Evolutionary conservation across 73 alveolate species (phyloP), one percentile per base, ranked within the genome.

Genomic region (Halteria grandinella): DNA sequence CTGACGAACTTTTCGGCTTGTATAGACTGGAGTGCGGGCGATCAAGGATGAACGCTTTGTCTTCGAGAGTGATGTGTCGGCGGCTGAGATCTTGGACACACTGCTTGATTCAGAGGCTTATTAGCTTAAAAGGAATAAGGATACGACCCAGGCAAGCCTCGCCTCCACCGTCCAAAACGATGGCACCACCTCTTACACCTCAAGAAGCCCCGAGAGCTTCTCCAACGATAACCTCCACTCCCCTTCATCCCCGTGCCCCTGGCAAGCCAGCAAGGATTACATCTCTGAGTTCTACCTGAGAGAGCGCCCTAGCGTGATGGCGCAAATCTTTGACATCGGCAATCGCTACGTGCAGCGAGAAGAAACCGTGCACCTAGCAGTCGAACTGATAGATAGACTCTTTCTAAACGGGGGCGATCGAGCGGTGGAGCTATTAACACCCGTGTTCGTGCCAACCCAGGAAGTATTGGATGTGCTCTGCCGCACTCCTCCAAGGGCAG

Each of bases 371-470:
- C 78, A 62, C 40, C 25, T 10, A 2, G 78, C 78, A 40, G 23
- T 62, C 41, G 78, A 62, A 21, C 36, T 62, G 57, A 14, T 62
- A 41, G 78, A 62, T 41, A 48, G 78, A 3, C 40, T 62, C 17
- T 62, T 62, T 31, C 41, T 62, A 17, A 15, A n/a, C n/a, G n/a
- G n/a, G n/a, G n/a, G n/a, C n/a, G n/a, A n/a, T n/a, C n/a, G n/a
- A n/a, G n/a, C n/a, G n/a, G n/a, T n/a, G n/a, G n/a, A n/a, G n/a
- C n/a, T n/a, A n/a, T n/a, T n/a, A n/a, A n/a, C n/a, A n/a, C n/a
- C n/a, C n/a, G n/a, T n/a, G n/a, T n/a, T n/a, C n/a, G n/a, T n/a
- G n/a, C n/a, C n/a, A n/a, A 43, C 47, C 8, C 51, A 44, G 47
- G 29, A 66, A 41, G 64, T 7, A 4, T 23, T 6, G 18, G 25